These are phyloP conservation scores for Fragaria iinumae DNA, from an alignment of 306 rosid species.

Conservation along the genomic window DNA sequence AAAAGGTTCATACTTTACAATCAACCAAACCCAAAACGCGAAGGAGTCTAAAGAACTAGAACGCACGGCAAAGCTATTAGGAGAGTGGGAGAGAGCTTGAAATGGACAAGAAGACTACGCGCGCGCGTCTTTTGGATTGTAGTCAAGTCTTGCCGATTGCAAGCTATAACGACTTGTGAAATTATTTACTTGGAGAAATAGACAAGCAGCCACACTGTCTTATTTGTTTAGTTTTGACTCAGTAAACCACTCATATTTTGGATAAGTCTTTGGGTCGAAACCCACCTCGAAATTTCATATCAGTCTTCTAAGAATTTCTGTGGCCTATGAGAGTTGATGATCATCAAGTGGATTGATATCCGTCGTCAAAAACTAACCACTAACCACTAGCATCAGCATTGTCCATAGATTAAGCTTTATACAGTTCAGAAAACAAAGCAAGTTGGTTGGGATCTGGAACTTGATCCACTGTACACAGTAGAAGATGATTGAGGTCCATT, in stretches of 20 bases:
- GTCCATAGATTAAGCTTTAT: background rate
- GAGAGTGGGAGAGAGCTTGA: background rate
- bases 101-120: slow-evolving; percentile 10
- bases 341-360: background rate
- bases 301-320: background rate
- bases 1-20: background rate
- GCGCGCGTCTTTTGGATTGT: slow-evolving; percentile 8
- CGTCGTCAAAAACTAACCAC: background rate
- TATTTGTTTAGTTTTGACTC: background rate
- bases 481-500: background rate
- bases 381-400: background rate
- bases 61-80: slow-evolving; percentile 8
- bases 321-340: background rate
- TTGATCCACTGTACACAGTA: background rate
- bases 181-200: background rate
- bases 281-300: background rate
- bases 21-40: background rate
- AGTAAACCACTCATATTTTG: background rate
- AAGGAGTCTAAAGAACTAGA: slow-evolving; percentile 6
- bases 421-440: background rate
- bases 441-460: background rate
- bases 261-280: background rate
- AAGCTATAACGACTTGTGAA: too few species aligned
- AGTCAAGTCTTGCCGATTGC: background rate
- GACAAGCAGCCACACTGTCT: background rate